These are phyloP conservation scores for Fusarium annulatum DNA, from an alignment of 2,329 filamentous ascomycete species.

Conservation along the genomic window DNA sequence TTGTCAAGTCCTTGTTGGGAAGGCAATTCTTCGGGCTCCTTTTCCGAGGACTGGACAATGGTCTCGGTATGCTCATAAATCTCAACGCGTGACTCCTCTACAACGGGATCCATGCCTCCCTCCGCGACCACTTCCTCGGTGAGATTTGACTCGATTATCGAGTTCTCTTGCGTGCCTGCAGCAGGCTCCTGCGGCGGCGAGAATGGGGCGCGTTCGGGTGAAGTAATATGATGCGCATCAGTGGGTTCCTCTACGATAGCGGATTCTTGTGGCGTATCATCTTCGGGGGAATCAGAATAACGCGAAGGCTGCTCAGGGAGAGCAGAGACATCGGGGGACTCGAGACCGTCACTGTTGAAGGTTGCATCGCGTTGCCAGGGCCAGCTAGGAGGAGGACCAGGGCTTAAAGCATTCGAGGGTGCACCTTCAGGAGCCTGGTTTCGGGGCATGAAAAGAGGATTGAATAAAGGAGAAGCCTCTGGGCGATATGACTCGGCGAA, in stretches of 20 bases:
- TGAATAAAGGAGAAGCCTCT: conserved; percentile 41
- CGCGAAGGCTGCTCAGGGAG: not conserved
- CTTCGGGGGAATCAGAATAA: conserved; percentile 17
- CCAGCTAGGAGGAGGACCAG: conserved; percentile 22
- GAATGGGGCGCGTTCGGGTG: not conserved
- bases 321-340: conserved; percentile 16
- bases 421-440: conserved; percentile 14
- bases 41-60: conserved; percentile 35
- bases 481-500: conserved; percentile 43
- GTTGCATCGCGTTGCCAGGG: conserved; percentile 34
- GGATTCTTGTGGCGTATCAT: not conserved
- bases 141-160: not conserved
- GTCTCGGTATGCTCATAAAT: conserved; percentile 27
- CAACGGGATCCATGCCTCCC: not conserved
- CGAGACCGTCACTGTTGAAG: conserved; percentile 5
- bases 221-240: not conserved
- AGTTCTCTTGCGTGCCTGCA: not conserved
- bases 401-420: conserved; percentile 8
- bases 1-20: not conserved
- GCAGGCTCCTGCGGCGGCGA: conserved; percentile 18
- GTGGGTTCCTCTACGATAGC: not conserved
- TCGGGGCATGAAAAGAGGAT: conserved; percentile 24
- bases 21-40: not conserved
- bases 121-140: not conserved
- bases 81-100: conserved; percentile 17